phyloP scores from a whole-genome alignment of 2,329 filamentous ascomycete species.

The Curvularia sp. region DNA sequence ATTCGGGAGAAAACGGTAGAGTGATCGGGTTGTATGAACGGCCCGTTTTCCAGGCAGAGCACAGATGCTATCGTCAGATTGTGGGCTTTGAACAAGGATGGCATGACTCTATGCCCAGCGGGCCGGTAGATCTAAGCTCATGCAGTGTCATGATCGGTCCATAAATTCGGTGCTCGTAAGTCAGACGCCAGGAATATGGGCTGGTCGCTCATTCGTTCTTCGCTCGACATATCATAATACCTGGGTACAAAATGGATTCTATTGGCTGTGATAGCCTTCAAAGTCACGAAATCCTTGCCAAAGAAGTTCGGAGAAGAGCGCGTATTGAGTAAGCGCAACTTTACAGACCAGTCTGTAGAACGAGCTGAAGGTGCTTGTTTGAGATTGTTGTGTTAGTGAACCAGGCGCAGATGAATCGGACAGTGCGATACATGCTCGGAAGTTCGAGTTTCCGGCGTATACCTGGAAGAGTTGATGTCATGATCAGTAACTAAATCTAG shows the following conservation, averaged over 20 bases:
- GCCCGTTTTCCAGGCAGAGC: constrained; percentile 22
- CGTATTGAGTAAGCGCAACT: constrained; percentile 4
- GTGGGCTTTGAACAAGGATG: constrained; percentile 17
- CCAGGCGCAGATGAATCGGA: constrained; percentile 16
- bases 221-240: background rate
- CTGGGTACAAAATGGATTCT: constrained; percentile 11
- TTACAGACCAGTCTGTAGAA: constrained; percentile 12
- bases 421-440: constrained; percentile 25
- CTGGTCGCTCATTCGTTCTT: constrained; percentile 22
- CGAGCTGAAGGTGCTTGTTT: constrained; percentile 22
- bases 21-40: constrained; percentile 13
- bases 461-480: constrained; percentile 15
- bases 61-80: constrained; percentile 24
- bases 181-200: constrained; percentile 12
- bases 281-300: constrained; percentile 8
- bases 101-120: constrained; percentile 20
- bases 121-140: constrained; percentile 29
- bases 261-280: background rate
- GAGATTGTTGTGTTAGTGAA: constrained; percentile 8
- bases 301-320: background rate
- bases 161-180: constrained; percentile 17
- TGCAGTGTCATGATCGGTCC: constrained; percentile 9
- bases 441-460: constrained; percentile 26
- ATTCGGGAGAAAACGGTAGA: constrained; percentile 11
- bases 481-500: constrained; percentile 22